These are phyloP conservation scores for Striga asiatica DNA, from an alignment of 257 asterid species.

Conservation along the genomic window DNA sequence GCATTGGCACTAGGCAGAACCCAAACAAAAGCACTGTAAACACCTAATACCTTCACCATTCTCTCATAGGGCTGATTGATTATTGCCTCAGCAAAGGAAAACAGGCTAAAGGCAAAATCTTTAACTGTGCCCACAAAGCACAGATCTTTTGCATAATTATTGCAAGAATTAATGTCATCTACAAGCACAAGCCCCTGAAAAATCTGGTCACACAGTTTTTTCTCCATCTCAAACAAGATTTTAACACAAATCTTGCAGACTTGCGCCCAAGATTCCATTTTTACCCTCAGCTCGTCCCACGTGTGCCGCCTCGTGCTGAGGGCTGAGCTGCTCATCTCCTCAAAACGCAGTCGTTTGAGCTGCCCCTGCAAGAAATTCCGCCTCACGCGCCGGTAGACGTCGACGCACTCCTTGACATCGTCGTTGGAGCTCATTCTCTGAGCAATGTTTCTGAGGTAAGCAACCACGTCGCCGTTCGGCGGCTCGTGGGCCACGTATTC, in stretches of 20 bases:
- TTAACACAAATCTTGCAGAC: slow-evolving; percentile 30
- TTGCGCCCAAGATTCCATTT: slow-evolving; percentile 32
- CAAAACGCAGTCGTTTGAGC: slow-evolving; percentile 26
- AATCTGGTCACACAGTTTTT: slow-evolving; percentile 19
- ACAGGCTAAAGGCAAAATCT: slow-evolving; percentile 18
- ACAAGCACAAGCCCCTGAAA: slow-evolving; percentile 11
- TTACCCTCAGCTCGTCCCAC: slow-evolving; percentile 24
- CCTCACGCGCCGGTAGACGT: slow-evolving; percentile 22
- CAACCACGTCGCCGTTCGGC: slow-evolving; percentile 16
- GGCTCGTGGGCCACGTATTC: slow-evolving; percentile 16
- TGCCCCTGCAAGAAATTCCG: slow-evolving; percentile 7
- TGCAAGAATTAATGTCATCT: neutral
- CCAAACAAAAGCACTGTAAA: slow-evolving; percentile 18
- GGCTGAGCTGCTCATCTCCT: slow-evolving; percentile 15
- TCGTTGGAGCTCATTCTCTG: slow-evolving; percentile 22
- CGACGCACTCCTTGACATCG: slow-evolving; percentile 16
- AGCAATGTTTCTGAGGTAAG: slow-evolving; percentile 20
- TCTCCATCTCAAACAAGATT: slow-evolving; percentile 27
- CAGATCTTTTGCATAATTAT: slow-evolving; percentile 5
- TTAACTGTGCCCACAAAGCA: slow-evolving; percentile 34
- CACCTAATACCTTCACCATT: slow-evolving; percentile 22
- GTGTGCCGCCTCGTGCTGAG: neutral
- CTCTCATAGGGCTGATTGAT: slow-evolving; percentile 16
- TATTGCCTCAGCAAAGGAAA: slow-evolving; percentile 23
- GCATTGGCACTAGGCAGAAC: slow-evolving; percentile 12